Base-by-base conservation (phyloP, 495 filamentous ascomycete genomes). In the Hamigera avellanea region DNA sequence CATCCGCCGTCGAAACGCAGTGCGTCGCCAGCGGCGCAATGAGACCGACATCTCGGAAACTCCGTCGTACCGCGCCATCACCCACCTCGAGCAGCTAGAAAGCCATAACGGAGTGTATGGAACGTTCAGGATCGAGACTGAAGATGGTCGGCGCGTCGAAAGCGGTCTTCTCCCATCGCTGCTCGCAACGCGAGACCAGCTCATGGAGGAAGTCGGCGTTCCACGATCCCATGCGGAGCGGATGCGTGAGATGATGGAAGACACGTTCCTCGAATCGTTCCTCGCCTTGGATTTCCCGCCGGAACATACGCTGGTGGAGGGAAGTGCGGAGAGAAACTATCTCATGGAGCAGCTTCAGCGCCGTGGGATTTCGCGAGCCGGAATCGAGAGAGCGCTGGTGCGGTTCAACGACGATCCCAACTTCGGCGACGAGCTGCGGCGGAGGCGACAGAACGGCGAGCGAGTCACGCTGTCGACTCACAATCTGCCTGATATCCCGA, bases 211-310 rank as follows among this genome's bases (percentile, higher is more conserved):
- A 34, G 61, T 66, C 3, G 61, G 61, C 7, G 59, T 66, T 10
- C 55, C 53, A 2, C 32, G 50, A 13, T 56, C 49, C 32, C 60
- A 67, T 42, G 67, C 67, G 13, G 59, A 62, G 42, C 54, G 57
- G 39, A 62, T 69, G 52, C 63, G 65, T 26, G 54, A 66, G 41
- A 66, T 67, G 58, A 64, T 71, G 59, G 67, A 71, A 35, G 62
- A 64, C 26, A 61, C 61, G 1, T 68, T 71, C 40, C 44, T 71
- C 16, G 61, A 67, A 38, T 64, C 64, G 2, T 71, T 70, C 26
- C 54, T 71, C 35, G 65, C 66, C 1, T 43, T 65, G 19, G 61
- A 70, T 19, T 61, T 71, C 16, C 61, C 67, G 1, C 48, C 63
- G 1, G 42, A 46, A 1, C 64, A 70, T 38, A 48, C 38, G 1